Percentiles rank a stretch among this genome's conserved stretches.
Evolutionary conservation across 768 basidiomycete species (phyloP).

Genomic region (Cantharellus anzutake): DNA sequence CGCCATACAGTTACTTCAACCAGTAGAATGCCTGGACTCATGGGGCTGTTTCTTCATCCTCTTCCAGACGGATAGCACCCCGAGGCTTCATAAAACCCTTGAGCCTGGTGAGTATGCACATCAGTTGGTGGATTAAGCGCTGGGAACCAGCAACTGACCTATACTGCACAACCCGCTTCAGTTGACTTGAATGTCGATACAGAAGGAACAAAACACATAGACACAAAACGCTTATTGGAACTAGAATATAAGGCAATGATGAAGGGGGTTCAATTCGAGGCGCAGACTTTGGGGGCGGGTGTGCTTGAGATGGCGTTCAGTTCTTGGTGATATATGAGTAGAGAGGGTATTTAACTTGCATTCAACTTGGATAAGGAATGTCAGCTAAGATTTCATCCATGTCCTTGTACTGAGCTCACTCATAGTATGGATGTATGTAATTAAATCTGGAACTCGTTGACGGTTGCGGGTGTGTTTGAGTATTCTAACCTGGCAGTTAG

Average conservation of each 20-base stretch:
- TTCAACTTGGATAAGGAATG: too few species aligned
- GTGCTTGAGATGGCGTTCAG: background rate
- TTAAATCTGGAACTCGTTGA: too few species aligned
- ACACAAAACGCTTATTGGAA: background rate
- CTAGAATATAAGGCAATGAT: background rate
- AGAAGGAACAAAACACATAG: background rate
- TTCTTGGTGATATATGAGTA: too few species aligned
- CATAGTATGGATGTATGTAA: too few species aligned
- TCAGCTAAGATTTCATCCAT: too few species aligned
- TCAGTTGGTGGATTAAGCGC: background rate
- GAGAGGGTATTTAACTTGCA: too few species aligned
- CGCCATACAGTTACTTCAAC: background rate
- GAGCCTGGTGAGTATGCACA: background rate
- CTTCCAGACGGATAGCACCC: background rate
- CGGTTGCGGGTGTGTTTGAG: too few species aligned
- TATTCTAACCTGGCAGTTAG: too few species aligned
- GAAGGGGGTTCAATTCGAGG: background rate
- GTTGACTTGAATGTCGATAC: background rate
- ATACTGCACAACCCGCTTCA: background rate
- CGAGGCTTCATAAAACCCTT: background rate
- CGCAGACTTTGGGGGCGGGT: background rate
- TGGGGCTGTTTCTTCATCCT: background rate
- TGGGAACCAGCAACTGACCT: background rate
- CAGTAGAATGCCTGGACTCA: background rate
- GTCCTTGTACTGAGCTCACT: too few species aligned